Percentiles rank a stretch among this genome's conserved stretches.
Conservation (phyloP, 352 stramenopile genomes). For the Globisporangium middletonii region DNA sequence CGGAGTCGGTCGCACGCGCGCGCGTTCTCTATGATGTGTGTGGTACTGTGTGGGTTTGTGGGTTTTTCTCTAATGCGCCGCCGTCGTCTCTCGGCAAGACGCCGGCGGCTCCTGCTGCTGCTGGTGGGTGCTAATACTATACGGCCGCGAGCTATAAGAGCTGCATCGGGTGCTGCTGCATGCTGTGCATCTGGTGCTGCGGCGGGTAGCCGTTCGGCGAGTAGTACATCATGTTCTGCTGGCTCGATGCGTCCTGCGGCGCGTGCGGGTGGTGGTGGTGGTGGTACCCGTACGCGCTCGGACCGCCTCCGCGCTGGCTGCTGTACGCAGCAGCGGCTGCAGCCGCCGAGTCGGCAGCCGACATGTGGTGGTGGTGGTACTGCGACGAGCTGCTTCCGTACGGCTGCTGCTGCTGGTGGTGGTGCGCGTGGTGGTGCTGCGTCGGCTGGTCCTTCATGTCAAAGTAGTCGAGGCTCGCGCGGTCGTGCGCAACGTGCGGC, state of each 20-base stretch:
- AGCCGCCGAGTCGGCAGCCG: constrained; percentile 48
- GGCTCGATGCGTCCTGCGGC: constrained; percentile 12
- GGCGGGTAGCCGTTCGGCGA: constrained; percentile 40
- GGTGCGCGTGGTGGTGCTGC: constrained; percentile 31
- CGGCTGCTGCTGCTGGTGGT: constrained; percentile 27
- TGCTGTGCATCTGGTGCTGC: constrained; percentile 71
- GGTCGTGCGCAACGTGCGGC: constrained; percentile 28
- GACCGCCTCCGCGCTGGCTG: constrained; percentile 28
- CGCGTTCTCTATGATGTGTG: no score
- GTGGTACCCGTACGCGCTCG: constrained; percentile 37
- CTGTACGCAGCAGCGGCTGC: constrained; percentile 45
- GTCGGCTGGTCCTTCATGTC: constrained; percentile 60
- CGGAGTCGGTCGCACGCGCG: neutral
- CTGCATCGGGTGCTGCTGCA: constrained; percentile 65
- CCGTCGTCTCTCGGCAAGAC: neutral
- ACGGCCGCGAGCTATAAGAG: constrained; percentile 50
- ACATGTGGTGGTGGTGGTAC: constrained; percentile 66
- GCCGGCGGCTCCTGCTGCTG: no score
- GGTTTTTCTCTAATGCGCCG: neutral
- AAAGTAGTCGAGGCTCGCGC: constrained; percentile 55
- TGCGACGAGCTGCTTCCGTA: constrained; percentile 41
- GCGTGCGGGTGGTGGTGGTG: constrained; percentile 51
- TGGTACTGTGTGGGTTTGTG: neutral
- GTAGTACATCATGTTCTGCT: constrained; percentile 69
- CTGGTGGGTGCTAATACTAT: constrained; percentile 15